Evolutionary conservation across 768 basidiomycete species (phyloP).

Genomic region (Tylopilus balloui): DNA sequence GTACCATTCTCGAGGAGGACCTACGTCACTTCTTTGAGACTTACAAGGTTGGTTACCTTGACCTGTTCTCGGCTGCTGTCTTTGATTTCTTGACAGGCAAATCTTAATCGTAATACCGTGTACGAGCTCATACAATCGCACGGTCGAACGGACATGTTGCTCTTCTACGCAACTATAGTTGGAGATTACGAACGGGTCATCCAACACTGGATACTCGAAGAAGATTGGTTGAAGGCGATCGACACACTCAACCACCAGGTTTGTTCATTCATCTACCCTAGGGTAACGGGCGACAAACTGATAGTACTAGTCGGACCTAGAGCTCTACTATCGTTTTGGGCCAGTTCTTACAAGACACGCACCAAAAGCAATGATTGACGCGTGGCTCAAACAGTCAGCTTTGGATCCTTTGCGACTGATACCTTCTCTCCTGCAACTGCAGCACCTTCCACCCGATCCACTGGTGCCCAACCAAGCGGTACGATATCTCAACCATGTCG

Average conservation of each 20-base stretch:
- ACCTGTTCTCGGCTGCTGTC: neutral
- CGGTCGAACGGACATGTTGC: slow-evolving; percentile 87
- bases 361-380: slow-evolving; percentile 87
- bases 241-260: slow-evolving; percentile 90
- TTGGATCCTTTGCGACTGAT: slow-evolving; percentile 83
- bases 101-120: slow-evolving; percentile 78
- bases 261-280: slow-evolving; percentile 2
- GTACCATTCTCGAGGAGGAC: slow-evolving; percentile 85
- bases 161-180: slow-evolving; percentile 80
- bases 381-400: slow-evolving; percentile 79
- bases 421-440: slow-evolving; percentile 80
- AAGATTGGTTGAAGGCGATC: slow-evolving; percentile 88
- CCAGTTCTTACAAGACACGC: slow-evolving; percentile 81
- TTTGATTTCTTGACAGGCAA: slow-evolving; percentile 46
- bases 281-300: neutral
- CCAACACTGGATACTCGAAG: slow-evolving; percentile 89
- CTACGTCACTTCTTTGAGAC: slow-evolving; percentile 89
- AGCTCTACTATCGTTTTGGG: slow-evolving; percentile 91
- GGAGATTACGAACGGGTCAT: slow-evolving; percentile 83
- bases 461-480: slow-evolving; percentile 80
- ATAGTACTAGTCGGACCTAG: slow-evolving; percentile 61
- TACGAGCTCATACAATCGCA: slow-evolving; percentile 94
- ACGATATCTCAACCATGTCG: slow-evolving; percentile 79
- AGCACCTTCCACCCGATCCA: slow-evolving; percentile 68
- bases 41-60: slow-evolving; percentile 63